Percentiles rank a stretch among this genome's conserved stretches.
Conservation (phyloP, 139 green algal genomes). For the Edaphochlamys debaryana region DNA sequence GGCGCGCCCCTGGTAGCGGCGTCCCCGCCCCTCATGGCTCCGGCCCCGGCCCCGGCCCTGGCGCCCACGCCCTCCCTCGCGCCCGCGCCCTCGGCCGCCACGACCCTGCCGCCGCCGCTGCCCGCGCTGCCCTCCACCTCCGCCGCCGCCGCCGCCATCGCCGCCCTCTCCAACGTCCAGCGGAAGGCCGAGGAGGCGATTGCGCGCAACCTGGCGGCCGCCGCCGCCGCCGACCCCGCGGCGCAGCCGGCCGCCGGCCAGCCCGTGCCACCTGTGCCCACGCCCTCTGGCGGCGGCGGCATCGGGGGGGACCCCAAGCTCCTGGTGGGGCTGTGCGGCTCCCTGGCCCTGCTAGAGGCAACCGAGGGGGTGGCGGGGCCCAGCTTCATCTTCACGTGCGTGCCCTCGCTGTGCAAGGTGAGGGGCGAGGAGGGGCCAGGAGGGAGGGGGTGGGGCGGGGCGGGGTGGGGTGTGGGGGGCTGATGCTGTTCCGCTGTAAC, state of each 20-base stretch:
- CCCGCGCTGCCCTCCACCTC: neutral
- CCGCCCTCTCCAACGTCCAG: conserved; percentile 7
- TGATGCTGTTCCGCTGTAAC: no score
- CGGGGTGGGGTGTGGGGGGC: no score
- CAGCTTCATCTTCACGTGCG: conserved; percentile 56
- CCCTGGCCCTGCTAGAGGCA: conserved; percentile 53
- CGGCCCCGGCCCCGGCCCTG: no score
- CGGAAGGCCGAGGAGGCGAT: conserved; percentile 21
- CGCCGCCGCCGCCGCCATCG: neutral
- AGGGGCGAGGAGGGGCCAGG: no score
- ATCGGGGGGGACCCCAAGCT: conserved; percentile 9
- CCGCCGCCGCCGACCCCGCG: neutral
- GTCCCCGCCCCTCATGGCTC: no score
- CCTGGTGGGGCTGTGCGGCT: conserved; percentile 55
- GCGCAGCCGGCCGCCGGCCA: neutral
- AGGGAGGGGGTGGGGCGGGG: no score
- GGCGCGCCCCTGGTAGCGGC: no score
- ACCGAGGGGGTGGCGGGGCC: conserved; percentile 32
- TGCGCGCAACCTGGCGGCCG: neutral
- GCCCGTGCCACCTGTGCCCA: neutral
- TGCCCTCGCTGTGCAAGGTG: conserved; percentile 72
- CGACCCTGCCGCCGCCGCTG: no score
- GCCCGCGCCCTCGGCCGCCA: no score
- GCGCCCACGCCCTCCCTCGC: no score
- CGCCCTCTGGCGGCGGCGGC: neutral